Conservation (phyloP, 176 grass and related monocot genomes). For the sorghum (Sorghum bicolor) region DNA sequence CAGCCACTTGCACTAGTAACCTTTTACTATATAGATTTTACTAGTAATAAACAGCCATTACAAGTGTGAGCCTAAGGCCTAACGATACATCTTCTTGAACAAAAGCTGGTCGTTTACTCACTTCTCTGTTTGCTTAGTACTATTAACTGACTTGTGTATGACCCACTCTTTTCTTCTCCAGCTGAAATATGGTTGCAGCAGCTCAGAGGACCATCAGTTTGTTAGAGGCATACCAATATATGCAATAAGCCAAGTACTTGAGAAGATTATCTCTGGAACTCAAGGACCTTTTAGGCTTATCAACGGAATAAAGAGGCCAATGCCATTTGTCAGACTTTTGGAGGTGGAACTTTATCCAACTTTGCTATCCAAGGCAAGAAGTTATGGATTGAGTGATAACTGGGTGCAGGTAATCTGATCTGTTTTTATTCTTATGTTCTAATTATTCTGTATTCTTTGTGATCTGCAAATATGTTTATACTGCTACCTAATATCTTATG, state of each 20-base stretch:
- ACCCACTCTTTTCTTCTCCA: constrained; percentile 40
- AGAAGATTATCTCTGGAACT: constrained; percentile 70
- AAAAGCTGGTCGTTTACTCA: not conserved
- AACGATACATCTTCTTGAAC: constrained; percentile 5
- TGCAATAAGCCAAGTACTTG: constrained; percentile 90
- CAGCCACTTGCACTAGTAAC: not conserved
- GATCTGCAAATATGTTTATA: constrained; percentile 11
- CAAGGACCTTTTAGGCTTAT: constrained; percentile 69
- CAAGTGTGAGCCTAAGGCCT: not conserved
- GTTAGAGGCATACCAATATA: constrained; percentile 98
- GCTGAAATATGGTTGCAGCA: constrained; percentile 91
- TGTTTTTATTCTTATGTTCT: not conserved
- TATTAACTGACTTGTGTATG: not conserved
- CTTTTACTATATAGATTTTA: not conserved
- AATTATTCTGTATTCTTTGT: constrained; percentile 5
- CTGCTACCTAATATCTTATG: not conserved
- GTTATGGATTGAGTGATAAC: constrained; percentile 83
- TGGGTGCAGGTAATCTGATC: constrained; percentile 87
- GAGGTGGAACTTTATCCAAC: constrained; percentile 99
- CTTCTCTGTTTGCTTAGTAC: not conserved
- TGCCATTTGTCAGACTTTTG: constrained; percentile 82
- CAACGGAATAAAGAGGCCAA: constrained; percentile 74
- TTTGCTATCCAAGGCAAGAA: constrained; percentile 98
- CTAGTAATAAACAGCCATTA: not conserved
- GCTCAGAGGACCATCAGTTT: constrained; percentile 96